Conservation (phyloP, 1,139 yeast species). For the Meyerozyma elateridarum region DNA sequence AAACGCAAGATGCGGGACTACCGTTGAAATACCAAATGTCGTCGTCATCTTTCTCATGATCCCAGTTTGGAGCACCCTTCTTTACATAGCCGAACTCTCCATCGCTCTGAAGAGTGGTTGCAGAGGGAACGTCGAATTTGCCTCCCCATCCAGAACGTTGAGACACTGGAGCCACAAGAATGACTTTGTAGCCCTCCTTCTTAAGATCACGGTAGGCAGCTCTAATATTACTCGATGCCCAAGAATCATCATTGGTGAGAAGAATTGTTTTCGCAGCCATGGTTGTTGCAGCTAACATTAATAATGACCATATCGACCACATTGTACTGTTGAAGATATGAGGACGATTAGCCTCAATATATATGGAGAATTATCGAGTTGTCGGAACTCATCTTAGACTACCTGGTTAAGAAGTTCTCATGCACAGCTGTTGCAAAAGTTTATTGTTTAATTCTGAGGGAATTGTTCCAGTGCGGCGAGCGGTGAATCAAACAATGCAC, state of each 20-base stretch:
- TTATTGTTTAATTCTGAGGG: too few species aligned
- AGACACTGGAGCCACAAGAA: constrained; percentile 52
- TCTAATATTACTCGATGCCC: constrained; percentile 56
- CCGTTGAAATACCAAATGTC: constrained; percentile 46
- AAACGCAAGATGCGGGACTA: constrained; percentile 39
- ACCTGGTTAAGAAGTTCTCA: too few species aligned
- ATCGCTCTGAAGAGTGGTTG: constrained; percentile 13
- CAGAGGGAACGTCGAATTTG: constrained; percentile 40
- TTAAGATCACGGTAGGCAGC: constrained; percentile 53
- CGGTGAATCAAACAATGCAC: too few species aligned
- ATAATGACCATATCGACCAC: too few species aligned
- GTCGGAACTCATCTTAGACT: too few species aligned
- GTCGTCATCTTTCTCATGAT: constrained; percentile 31
- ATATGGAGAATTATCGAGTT: too few species aligned
- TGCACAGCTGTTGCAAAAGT: too few species aligned
- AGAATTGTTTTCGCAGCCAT: constrained; percentile 41
- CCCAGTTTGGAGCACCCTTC: constrained; percentile 42
- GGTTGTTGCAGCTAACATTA: not conserved
- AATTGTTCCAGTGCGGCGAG: too few species aligned
- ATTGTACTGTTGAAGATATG: too few species aligned
- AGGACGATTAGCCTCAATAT: too few species aligned
- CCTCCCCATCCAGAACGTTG: constrained; percentile 62
- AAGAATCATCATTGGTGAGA: constrained; percentile 57
- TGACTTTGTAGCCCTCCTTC: constrained; percentile 51
- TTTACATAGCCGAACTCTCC: constrained; percentile 37